These are phyloP conservation scores for Aspergillus campestris DNA, from an alignment of 495 filamentous ascomycete genomes.

Conservation along the genomic window DNA sequence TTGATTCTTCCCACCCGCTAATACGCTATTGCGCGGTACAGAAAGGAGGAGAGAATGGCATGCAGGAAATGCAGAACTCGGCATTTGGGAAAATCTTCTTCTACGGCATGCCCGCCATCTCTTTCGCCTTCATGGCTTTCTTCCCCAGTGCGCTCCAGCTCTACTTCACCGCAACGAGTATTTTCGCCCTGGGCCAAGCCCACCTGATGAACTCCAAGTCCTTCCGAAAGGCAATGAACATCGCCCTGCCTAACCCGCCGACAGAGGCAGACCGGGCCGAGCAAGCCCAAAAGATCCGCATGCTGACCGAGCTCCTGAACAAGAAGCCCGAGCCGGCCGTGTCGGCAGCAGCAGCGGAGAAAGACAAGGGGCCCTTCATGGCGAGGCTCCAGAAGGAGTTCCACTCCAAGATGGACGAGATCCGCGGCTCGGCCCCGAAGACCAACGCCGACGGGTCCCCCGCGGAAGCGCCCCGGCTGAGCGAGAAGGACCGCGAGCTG, in stretches of 20 bases:
- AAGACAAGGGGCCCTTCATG: constrained; percentile 1
- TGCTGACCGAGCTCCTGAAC: constrained; percentile 14
- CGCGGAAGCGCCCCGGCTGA: constrained; percentile 17
- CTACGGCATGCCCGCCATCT: constrained; percentile 51
- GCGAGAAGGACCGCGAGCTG: constrained; percentile 20
- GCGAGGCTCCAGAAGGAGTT: constrained; percentile 8
- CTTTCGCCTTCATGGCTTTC: constrained; percentile 51
- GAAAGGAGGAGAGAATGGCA: constrained; percentile 47
- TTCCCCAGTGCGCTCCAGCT: constrained; percentile 64
- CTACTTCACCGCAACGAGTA: constrained; percentile 55
- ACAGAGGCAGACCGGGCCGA: not conserved
- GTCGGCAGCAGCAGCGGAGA: not conserved
- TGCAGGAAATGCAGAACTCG: constrained; percentile 19
- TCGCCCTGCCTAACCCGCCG: constrained; percentile 13
- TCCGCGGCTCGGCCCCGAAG: constrained; percentile 8
- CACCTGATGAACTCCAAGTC: constrained; percentile 32
- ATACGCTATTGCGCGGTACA: constrained; percentile 13
- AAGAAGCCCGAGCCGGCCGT: constrained; percentile 5
- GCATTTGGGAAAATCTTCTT: constrained; percentile 40
- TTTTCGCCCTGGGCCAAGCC: constrained; percentile 50
- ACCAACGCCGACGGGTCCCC: constrained; percentile 17
- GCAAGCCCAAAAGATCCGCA: constrained; percentile 11
- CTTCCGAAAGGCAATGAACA: constrained; percentile 20
- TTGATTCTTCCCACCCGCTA: not conserved
- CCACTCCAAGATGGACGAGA: constrained; percentile 12